A percentile compares a stretch with the other conserved stretches of the same genome.
Conservation (phyloP, 305 asterid genomes). For the Fraxinus sp. region DNA sequence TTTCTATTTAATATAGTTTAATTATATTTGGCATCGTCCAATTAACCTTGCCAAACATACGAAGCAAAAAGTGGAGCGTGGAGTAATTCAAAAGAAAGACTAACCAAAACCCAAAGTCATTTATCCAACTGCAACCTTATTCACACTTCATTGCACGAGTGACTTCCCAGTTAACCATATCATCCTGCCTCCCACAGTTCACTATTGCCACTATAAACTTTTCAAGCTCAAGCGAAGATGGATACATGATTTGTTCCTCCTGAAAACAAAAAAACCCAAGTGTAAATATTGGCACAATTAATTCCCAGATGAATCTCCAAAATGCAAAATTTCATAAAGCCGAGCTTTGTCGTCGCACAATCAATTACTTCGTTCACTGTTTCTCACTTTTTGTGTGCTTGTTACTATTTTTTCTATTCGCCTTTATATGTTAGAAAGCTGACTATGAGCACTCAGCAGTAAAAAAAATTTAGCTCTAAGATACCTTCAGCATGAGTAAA, state of each 20-base stretch:
- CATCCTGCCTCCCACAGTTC: slow-evolving; percentile 43
- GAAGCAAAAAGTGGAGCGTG: background rate
- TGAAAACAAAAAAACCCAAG: slow-evolving; percentile 27
- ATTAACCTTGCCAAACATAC: background rate
- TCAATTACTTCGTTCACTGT: background rate
- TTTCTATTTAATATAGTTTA: background rate
- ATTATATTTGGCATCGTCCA: background rate
- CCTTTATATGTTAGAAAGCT: background rate
- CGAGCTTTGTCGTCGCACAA: background rate
- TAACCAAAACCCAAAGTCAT: background rate
- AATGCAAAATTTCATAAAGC: background rate
- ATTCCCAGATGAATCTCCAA: background rate
- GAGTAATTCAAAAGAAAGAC: background rate
- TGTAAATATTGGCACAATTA: background rate
- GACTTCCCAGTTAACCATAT: slow-evolving; percentile 65
- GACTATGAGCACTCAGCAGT: background rate
- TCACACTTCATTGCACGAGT: slow-evolving; percentile 71
- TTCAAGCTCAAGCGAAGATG: slow-evolving; percentile 73
- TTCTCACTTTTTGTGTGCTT: background rate
- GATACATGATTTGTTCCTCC: slow-evolving; percentile 95
- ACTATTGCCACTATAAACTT: slow-evolving; percentile 64
- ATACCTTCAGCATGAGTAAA: background rate
- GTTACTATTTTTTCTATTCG: background rate
- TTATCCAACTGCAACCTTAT: slow-evolving; percentile 16
- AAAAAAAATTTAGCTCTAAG: background rate